phyloP scores from a whole-genome alignment of 2,329 filamentous ascomycete genomes.

The Aspergillus sp. region DNA sequence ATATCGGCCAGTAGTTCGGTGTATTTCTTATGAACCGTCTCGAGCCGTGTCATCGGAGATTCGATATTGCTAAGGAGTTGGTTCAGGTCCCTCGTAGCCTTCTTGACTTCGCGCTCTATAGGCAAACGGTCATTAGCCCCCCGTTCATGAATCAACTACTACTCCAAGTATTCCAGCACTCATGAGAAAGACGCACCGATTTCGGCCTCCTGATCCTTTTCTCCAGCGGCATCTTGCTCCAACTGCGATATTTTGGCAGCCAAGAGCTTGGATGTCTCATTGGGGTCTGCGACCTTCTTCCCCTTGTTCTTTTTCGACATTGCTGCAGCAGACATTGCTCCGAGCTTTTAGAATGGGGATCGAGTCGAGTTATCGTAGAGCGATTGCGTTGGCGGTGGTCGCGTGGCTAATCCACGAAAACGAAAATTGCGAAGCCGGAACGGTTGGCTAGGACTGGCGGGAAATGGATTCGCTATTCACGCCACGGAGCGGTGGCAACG shows the following conservation, averaged over 20 bases:
- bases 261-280: constrained; percentile 87
- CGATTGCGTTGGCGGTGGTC: constrained; percentile 48
- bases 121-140: constrained; percentile 28
- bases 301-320: constrained; percentile 75
- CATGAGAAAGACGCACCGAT: constrained; percentile 67
- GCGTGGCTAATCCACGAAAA: constrained; percentile 47
- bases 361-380: constrained; percentile 25
- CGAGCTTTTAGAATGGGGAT: constrained; percentile 12
- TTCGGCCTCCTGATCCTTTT: constrained; percentile 93
- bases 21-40: constrained; percentile 85
- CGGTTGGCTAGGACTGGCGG: constrained; percentile 18
- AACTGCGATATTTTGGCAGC: constrained; percentile 93
- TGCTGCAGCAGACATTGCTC: constrained; percentile 50
- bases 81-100: constrained; percentile 86
- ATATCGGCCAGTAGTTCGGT: constrained; percentile 90
- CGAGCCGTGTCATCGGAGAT: constrained; percentile 87
- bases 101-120: constrained; percentile 87
- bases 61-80: constrained; percentile 84
- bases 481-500: constrained; percentile 14
- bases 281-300: constrained; percentile 81
- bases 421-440: constrained; percentile 30
- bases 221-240: constrained; percentile 87
- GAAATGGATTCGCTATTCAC: constrained; percentile 19
- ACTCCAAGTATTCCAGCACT: constrained; percentile 8
- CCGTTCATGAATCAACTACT: constrained; percentile 17